Base-by-base conservation (phyloP, 1,139 yeast species). In the Kazachstania sp. region DNA sequence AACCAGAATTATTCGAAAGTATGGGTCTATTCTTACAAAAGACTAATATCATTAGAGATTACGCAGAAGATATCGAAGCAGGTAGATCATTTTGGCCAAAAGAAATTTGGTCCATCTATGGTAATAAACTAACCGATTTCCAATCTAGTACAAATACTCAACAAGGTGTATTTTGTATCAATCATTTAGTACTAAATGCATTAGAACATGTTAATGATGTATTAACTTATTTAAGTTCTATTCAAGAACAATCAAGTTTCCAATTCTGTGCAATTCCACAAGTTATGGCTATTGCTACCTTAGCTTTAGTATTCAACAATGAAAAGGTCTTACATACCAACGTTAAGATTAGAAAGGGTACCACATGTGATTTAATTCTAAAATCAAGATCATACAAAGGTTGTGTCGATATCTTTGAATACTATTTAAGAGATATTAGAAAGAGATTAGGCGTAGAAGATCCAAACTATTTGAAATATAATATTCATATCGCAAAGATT, bases 241-340 rank as follows among this genome's bases (percentile, higher is more conserved):
- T 92, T 43, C 77, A 78, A 51, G 98, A 94, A 61, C 86, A 85
- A 48, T 80, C 95, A 0, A 71, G 84, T 45, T 92, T 87, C 72
- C 83, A 82, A 56, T 92, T 92, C 71, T 90, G 97, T 70, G 90
- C 97, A 16, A 92, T 92, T 62, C 98, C 98, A 18, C 98, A 92
- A 69, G 97, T 90, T 31, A 92, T 92, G 98, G 96, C 97, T 38
- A 83, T 92, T 64, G 97, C 97, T 8, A 87, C 97, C 0, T 73
- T 92, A 58, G 90, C 92, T 26, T 73, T 83, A 49, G 85, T 92
- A 38, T 90, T 85, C 72, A 83, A 86, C 64, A 94, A 94, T 69
- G 82, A 83, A 9, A 65, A 72, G 4, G 85, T 92, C 3, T 77
- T 92, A 60, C 77, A 80, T 45, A 66, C 68, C 37, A 81, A 86